These are phyloP conservation scores for Streptanthus diversifolius DNA, from an alignment of 345 rosid genomes.

Conservation along the genomic window DNA sequence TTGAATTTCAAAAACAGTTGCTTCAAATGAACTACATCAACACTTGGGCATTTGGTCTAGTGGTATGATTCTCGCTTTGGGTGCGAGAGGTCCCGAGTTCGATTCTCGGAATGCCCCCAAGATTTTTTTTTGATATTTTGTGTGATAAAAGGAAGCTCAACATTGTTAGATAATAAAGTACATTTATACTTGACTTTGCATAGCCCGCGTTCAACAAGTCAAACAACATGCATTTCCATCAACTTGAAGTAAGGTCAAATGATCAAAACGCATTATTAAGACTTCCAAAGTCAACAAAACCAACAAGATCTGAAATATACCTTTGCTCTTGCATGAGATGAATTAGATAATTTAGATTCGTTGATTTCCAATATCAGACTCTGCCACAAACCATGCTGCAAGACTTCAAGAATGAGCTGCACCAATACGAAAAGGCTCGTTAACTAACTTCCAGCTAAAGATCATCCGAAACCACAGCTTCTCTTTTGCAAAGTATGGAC, in stretches of 20 bases:
- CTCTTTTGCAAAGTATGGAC: no score
- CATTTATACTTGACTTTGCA: background rate
- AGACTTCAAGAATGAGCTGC: conserved; percentile 10
- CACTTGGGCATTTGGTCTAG: conserved; percentile 68
- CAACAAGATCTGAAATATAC: conserved; percentile 12
- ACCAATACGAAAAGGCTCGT: no score
- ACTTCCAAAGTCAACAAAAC: conserved; percentile 3
- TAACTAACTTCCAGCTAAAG: no score
- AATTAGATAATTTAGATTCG: background rate
- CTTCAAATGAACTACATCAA: conserved; percentile 1
- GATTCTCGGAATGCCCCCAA: conserved; percentile 74
- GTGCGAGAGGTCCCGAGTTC: conserved; percentile 86
- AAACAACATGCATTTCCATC: background rate
- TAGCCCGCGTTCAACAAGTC: background rate
- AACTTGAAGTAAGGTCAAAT: background rate
- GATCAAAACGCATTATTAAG: conserved; percentile 12
- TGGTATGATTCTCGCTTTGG: conserved; percentile 94
- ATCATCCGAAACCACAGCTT: no score
- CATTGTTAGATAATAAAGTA: background rate
- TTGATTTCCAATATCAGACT: conserved; percentile 1
- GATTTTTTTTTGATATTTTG: background rate
- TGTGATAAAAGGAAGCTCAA: background rate
- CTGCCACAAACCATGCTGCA: no score
- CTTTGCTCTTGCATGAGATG: conserved; percentile 11
- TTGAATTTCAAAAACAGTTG: background rate